Conservation (phyloP, 1,284 basidiomycete genomes). For the Vanrija humicola region DNA sequence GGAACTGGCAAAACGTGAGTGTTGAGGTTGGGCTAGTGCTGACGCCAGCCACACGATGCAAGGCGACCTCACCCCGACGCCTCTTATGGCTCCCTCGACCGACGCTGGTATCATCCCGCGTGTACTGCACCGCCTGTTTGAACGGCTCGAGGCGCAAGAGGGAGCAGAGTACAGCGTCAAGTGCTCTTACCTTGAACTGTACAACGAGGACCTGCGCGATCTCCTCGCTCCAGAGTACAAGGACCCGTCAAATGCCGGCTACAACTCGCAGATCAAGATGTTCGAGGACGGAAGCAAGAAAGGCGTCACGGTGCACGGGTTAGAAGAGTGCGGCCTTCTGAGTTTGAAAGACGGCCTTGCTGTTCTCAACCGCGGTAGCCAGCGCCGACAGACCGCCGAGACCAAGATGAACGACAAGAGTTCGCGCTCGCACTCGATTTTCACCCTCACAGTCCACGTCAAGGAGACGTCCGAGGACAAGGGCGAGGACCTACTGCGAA, state of each 20-base stretch:
- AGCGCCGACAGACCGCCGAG: constrained; percentile 87
- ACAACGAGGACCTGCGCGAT: constrained; percentile 98
- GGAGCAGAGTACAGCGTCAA: constrained; percentile 84
- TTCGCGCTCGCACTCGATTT: constrained; percentile 92
- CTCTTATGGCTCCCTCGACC: constrained; percentile 75
- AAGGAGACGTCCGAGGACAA: constrained; percentile 65
- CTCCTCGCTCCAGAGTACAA: constrained; percentile 71
- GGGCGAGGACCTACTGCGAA: constrained; percentile 78
- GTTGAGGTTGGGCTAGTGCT: not conserved
- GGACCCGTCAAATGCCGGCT: constrained; percentile 52
- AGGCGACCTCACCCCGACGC: constrained; percentile 73
- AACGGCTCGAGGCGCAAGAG: constrained; percentile 70
- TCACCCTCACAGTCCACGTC: constrained; percentile 88
- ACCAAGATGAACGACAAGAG: constrained; percentile 99
- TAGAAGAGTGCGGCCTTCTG: constrained; percentile 85
- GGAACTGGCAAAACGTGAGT: constrained; percentile 97
- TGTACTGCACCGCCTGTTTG: constrained; percentile 86
- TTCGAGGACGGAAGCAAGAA: constrained; percentile 86
- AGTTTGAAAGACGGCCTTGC: constrained; percentile 79
- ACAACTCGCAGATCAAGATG: constrained; percentile 62
- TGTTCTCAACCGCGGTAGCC: constrained; percentile 81
- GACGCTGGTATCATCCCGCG: constrained; percentile 98
- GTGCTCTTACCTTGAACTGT: constrained; percentile 93
- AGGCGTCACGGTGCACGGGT: constrained; percentile 80
- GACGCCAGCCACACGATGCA: constrained; percentile 82